Base-by-base conservation (phyloP, 2,329 filamentous ascomycete species). In the Fusarium hostae region DNA sequence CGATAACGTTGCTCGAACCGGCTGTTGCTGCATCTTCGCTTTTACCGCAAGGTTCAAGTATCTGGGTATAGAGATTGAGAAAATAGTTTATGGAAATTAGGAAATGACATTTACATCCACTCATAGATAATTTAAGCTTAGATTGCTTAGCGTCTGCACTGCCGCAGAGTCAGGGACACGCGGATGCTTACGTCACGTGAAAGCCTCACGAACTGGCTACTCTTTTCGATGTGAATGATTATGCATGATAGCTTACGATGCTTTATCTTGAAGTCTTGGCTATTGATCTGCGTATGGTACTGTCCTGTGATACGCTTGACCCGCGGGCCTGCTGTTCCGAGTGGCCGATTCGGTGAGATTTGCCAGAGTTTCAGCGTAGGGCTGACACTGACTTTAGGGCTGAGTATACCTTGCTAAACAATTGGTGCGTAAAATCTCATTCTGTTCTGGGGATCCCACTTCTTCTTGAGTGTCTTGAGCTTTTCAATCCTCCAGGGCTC, bases 401-500 rank as follows among this genome's bases (percentile, higher is more conserved):
- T 26, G 37, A 66, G 24, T 48, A 40, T 59, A 26, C 50, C 60
- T 55, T 50, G 50, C 44, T 58, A 74, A 6, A 58, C n/a, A 54
- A 78, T 74, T 2, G 75, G 73, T 6, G 70, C 74, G 22, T 77
- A 78, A 32, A 75, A 76, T 15, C 72, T 69, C 73, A 78, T 77
- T 9, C 61, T 59, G 15, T 76, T 74, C 10, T 80, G 51, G 3
- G 82, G 84, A 71, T 88, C 86, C 70, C 84, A 87, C 69, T 82
- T 81, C 40, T 76, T 69, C 79, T 88, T 88, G 61, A 87, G 70
- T 11, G 69, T 67, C 66, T 74, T 79, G 70, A 88, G 76, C 60
- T 79, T 83, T 55, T 82, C 75, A 70, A 84, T 75, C 16, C 86
- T 80, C 84, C 85, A 70, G 6, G 56, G 13, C 2, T 72, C 71